phyloP scores from a whole-genome alignment of 2,329 filamentous ascomycete species.

The Berkeleyomyces rouxiae region DNA sequence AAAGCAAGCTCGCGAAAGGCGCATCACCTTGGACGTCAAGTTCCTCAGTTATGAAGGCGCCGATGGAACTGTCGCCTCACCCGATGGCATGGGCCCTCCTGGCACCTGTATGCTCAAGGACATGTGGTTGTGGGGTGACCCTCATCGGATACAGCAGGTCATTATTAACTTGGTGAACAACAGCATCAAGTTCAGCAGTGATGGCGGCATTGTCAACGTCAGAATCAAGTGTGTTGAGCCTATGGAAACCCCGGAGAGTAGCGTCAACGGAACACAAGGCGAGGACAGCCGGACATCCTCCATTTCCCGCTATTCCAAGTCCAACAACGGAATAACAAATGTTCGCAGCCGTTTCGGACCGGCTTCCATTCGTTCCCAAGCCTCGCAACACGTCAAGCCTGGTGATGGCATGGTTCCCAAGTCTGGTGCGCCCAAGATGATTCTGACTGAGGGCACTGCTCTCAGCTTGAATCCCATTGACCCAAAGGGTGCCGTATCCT shows the following conservation, averaged over 20 bases:
- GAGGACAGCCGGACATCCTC: constrained; percentile 37
- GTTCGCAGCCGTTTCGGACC: constrained; percentile 30
- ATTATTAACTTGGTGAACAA: constrained; percentile 88
- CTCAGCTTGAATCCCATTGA: constrained; percentile 48
- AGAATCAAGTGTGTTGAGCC: constrained; percentile 59
- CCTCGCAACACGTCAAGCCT: constrained; percentile 23
- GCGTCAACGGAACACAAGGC: constrained; percentile 14
- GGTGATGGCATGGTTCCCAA: constrained; percentile 13
- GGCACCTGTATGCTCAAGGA: constrained; percentile 58
- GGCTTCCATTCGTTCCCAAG: constrained; percentile 33
- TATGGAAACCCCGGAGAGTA: constrained; percentile 22
- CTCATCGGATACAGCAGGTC: constrained; percentile 81
- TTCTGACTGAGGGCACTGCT: constrained; percentile 29
- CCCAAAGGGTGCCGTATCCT: constrained; percentile 29
- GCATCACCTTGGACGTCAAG: constrained; percentile 55
- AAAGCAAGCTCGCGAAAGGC: constrained; percentile 68
- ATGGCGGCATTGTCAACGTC: constrained; percentile 57
- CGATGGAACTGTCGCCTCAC: constrained; percentile 19
- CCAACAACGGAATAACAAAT: constrained; percentile 20
- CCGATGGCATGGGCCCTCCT: constrained; percentile 45
- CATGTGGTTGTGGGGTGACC: constrained; percentile 83
- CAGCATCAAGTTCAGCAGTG: constrained; percentile 75
- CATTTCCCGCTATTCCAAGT: constrained; percentile 30
- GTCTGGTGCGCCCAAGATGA: constrained; percentile 17
- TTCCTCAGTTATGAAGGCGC: constrained; percentile 27